These are phyloP conservation scores for Polytrichum commune DNA, from an alignment of 225 moss, liverwort and hornwort genomes.

Conservation along the genomic window DNA sequence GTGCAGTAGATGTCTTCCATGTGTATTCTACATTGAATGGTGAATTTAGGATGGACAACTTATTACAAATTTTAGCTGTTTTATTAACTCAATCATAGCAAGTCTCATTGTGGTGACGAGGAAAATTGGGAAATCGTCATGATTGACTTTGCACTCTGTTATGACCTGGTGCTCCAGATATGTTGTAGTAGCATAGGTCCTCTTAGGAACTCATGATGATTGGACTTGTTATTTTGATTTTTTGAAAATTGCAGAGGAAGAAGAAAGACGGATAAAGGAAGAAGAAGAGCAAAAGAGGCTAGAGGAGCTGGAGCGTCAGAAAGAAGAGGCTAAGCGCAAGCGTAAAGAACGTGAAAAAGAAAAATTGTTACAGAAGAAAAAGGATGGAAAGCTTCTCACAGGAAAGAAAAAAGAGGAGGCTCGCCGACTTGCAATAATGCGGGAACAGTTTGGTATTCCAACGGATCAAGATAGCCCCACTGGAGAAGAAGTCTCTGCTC, in stretches of 20 bases:
- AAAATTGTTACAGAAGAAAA: slow-evolving; percentile 94
- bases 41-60: no score
- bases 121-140: no score
- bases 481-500: slow-evolving; percentile 51
- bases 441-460: slow-evolving; percentile 81
- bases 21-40: no score
- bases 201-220: no score
- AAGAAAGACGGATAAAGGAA: slow-evolving; percentile 81
- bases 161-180: no score
- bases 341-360: slow-evolving; percentile 95
- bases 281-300: slow-evolving; percentile 83
- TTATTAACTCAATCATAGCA: no score
- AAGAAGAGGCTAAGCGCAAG: slow-evolving; percentile 82
- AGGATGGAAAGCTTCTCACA: slow-evolving; percentile 88
- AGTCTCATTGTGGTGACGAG: no score
- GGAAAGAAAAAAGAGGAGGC: slow-evolving; percentile 97
- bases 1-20: no score
- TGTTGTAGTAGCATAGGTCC: no score
- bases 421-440: slow-evolving; percentile 75
- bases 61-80: no score
- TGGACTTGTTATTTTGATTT: neutral
- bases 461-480: slow-evolving; percentile 58
- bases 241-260: slow-evolving; percentile 56
- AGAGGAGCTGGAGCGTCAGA: slow-evolving; percentile 80
- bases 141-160: no score